Conservation (phyloP, 1,139 yeast genomes). For the Magnusiomyces suaveolens region DNA sequence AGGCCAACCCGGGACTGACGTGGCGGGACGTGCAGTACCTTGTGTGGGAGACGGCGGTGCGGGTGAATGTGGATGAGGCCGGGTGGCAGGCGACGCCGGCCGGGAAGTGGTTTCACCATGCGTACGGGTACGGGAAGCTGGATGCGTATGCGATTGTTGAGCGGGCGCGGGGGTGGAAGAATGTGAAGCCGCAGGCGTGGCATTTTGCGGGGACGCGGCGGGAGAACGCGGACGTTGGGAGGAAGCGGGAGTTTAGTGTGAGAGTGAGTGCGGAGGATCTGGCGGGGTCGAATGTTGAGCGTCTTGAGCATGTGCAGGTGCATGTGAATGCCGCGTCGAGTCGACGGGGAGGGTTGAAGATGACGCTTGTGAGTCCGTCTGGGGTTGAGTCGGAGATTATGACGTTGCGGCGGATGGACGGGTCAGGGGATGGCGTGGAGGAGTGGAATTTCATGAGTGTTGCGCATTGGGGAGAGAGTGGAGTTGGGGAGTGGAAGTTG, state of each 20-base stretch:
- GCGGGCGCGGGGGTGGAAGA: slow-evolving; percentile 66
- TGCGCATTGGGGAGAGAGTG: slow-evolving; percentile 93
- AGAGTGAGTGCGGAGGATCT: slow-evolving; percentile 44
- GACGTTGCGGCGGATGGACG: slow-evolving; percentile 55
- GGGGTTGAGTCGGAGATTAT: slow-evolving; percentile 72
- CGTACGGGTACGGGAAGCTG: slow-evolving; percentile 85
- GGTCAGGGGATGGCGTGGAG: slow-evolving; percentile 47
- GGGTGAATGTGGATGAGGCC: slow-evolving; percentile 52
- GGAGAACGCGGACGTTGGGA: slow-evolving; percentile 30
- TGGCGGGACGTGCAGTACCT: slow-evolving; percentile 96
- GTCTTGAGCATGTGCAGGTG: slow-evolving; percentile 79
- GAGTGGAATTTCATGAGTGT: slow-evolving; percentile 97
- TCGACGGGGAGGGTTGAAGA: slow-evolving; percentile 60
- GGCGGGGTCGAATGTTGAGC: slow-evolving; percentile 49
- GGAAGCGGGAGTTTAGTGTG: slow-evolving; percentile 35
- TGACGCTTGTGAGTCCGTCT: slow-evolving; percentile 60
- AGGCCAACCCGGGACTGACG: slow-evolving; percentile 74
- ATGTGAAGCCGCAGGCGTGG: slow-evolving; percentile 90
- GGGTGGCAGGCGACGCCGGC: slow-evolving; percentile 53
- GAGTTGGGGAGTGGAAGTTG: slow-evolving; percentile 74
- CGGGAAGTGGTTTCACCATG: slow-evolving; percentile 65
- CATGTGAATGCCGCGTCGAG: slow-evolving; percentile 59
- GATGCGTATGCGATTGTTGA: slow-evolving; percentile 75
- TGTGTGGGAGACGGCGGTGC: slow-evolving; percentile 60
- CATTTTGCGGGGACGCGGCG: slow-evolving; percentile 40